Evolutionary conservation across 2,329 filamentous ascomycete genomes (phyloP).

Genomic region (Venturia aucupariae): DNA sequence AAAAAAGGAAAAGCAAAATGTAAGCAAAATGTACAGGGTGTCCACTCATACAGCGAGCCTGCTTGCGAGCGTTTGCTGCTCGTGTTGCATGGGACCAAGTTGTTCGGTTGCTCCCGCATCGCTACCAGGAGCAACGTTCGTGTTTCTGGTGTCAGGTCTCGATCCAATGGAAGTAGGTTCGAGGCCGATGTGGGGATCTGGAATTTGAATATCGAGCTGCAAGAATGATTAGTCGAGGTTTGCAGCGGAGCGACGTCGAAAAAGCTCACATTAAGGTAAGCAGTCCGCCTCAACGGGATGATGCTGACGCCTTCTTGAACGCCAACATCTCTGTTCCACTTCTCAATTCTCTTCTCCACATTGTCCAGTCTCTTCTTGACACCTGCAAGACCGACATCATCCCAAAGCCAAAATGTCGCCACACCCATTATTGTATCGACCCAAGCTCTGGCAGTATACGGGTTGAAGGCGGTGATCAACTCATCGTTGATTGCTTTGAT

Average conservation of each 20-base stretch:
- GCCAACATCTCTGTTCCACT: constrained; percentile 68
- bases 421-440: constrained; percentile 71
- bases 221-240: background rate
- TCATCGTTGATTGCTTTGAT: constrained; percentile 75
- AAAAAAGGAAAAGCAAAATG: background rate
- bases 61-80: background rate
- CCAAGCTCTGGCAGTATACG: constrained; percentile 66
- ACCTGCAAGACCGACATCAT: constrained; percentile 71
- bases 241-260: constrained; percentile 11
- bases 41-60: background rate
- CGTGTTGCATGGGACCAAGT: background rate
- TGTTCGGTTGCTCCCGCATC: background rate
- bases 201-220: constrained; percentile 71
- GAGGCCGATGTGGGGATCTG: constrained; percentile 59
- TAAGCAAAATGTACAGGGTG: background rate
- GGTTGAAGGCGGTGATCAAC: constrained; percentile 68
- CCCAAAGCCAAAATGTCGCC: constrained; percentile 88
- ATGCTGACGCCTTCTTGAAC: constrained; percentile 58
- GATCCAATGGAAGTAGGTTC: constrained; percentile 13
- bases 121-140: background rate
- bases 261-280: constrained; percentile 67
- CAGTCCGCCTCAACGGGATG: constrained; percentile 69
- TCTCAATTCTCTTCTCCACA: constrained; percentile 73
- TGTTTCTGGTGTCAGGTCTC: background rate
- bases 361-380: constrained; percentile 61